Percentiles rank a stretch among this genome's conserved stretches.
Evolutionary conservation across 176 grass and related monocot species (phyloP).

Genomic region (Cocos nucifera): DNA sequence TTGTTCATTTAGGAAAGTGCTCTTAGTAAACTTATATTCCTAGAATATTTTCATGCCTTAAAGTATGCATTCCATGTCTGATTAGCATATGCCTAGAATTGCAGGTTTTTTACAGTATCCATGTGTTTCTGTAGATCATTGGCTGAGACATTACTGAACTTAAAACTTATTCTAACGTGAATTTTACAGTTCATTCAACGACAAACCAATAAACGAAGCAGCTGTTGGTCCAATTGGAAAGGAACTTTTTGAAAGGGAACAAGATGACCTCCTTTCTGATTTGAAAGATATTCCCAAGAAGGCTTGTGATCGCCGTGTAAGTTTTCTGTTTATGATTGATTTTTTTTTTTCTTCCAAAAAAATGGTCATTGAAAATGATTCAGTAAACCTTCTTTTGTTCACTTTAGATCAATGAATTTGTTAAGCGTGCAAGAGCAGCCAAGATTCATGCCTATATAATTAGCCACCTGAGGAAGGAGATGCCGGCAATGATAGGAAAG

Average conservation of each 20-base stretch:
- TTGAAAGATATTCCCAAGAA: conserved; percentile 98
- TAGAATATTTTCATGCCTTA: too few species aligned
- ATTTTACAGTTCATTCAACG: conserved; percentile 88
- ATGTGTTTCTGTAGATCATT: background rate
- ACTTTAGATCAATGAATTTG: conserved; percentile 91
- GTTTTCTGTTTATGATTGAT: background rate
- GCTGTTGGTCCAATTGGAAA: conserved; percentile 81
- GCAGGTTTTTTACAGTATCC: too few species aligned
- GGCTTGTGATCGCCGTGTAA: conserved; percentile 87
- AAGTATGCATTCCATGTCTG: too few species aligned
- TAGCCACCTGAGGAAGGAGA: conserved; percentile 81
- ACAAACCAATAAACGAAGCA: conserved; percentile 84
- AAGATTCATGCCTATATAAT: conserved; percentile 96
- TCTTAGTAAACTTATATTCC: too few species aligned
- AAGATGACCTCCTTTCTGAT: conserved; percentile 94
- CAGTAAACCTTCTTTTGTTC: background rate
- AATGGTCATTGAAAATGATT: background rate
- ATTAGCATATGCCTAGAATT: too few species aligned
- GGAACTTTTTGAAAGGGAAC: conserved; percentile 94
- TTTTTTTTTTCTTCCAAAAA: background rate
- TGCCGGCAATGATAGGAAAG: conserved; percentile 93
- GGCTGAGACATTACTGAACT: background rate
- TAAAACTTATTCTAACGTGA: background rate
- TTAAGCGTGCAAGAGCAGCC: conserved; percentile 88
- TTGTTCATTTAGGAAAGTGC: too few species aligned